Evolutionary conservation across 768 basidiomycete genomes (phyloP), one percentile per base, ranked within the genome.

Genomic region (Xerocomus brunneocitrinus): DNA sequence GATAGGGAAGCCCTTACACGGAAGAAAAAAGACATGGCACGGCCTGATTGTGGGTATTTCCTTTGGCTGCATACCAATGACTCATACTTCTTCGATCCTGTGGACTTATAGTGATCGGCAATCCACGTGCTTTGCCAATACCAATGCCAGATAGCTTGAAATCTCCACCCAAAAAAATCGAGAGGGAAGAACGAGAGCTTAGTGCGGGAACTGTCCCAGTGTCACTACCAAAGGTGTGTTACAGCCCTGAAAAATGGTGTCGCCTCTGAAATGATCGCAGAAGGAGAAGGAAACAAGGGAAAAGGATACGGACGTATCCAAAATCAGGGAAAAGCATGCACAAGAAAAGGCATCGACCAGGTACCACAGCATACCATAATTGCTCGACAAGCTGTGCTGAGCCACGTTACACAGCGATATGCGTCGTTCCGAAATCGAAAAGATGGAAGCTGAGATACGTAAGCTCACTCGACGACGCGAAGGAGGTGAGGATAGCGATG

Each of bases 371-470:
- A 25, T 49, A 46, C 60, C 27, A 9, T 24, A 19, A 35, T 30
- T 19, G 4, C 35, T 5, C 0, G 28, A 2, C 14, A 19, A 25
- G 31, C 9, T 13, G 27, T 19, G 24, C 47, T 63, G 25, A 54
- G 22, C 31, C 54, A 46, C 46, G 22, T 5, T 28, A 34, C 43
- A 4, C 53, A 92, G 87, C 49, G 76, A 77, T 32, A 70, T 79
- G 10, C 87, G 89, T 22, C 81, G 85, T 63, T 75, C 82, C 7
- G 85, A 93, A 66, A 90, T 97, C 47, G 85, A 84, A 60, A 85
- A 80, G 61, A 90, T 98, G 84, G 91, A 98, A 68, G 83, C 82
- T 7, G 89, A 92, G 42, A 88, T 98, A 51, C 85, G 90, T 25
- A 86, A 81, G 56, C 80, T 95, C 7, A 76, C 82, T 28, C 82